phyloP scores from a whole-genome alignment of 805 yeast species.

The Candida suzukii region DNA sequence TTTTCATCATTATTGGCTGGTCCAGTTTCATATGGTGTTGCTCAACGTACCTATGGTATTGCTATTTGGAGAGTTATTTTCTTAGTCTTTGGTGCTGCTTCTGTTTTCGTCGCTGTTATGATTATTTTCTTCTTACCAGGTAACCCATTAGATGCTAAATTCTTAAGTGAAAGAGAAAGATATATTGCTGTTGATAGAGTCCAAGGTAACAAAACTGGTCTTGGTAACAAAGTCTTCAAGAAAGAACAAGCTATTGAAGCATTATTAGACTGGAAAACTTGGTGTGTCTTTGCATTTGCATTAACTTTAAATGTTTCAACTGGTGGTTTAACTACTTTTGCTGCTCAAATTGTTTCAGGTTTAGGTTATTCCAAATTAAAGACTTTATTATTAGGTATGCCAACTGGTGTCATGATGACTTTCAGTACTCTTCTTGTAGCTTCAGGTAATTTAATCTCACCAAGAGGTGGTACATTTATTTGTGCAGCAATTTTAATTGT shows the following conservation, averaged over 20 bases:
- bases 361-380: slow-evolving; percentile 20
- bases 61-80: slow-evolving; percentile 36
- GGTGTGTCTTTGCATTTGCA: slow-evolving; percentile 24
- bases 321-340: slow-evolving; percentile 50
- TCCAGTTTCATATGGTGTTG: slow-evolving; percentile 15
- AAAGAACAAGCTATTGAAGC: slow-evolving; percentile 37
- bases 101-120: slow-evolving; percentile 24
- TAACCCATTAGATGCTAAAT: slow-evolving; percentile 38
- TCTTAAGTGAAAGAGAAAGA: slow-evolving; percentile 33
- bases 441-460: slow-evolving; percentile 10
- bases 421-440: slow-evolving; percentile 15
- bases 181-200: slow-evolving; percentile 19
- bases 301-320: slow-evolving; percentile 42
- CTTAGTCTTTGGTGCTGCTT: slow-evolving; percentile 33
- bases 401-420: slow-evolving; percentile 15
- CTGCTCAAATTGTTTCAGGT: slow-evolving; percentile 37
- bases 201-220: slow-evolving; percentile 36
- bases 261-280: slow-evolving; percentile 29
- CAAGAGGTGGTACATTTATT: slow-evolving; percentile 9
- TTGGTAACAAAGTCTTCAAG: slow-evolving; percentile 32
- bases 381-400: slow-evolving; percentile 13
- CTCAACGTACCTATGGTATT: slow-evolving; percentile 28
- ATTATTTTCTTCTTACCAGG: slow-evolving; percentile 26
- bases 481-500: slow-evolving; percentile 7
- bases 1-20: slow-evolving; percentile 18